Conservation (phyloP, 108 stramenopile species). For the Cylindrotheca fusiformis region DNA sequence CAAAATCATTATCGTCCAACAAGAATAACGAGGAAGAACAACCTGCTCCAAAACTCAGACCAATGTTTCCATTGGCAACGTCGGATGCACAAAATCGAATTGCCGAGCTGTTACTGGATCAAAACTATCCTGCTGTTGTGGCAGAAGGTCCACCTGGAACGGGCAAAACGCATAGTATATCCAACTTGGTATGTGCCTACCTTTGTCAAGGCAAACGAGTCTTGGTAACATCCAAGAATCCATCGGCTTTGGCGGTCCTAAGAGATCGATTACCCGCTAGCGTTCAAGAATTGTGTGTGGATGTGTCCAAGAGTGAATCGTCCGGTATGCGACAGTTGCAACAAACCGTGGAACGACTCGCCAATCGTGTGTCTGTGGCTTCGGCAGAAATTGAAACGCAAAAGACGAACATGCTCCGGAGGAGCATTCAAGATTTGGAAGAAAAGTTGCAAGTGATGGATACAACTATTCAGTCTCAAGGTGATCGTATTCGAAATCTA, state of each 20-base stretch:
- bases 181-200: conserved; percentile 61
- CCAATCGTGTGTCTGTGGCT: conserved; percentile 40
- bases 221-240: conserved; percentile 52
- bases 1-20: neutral
- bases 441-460: conserved; percentile 35
- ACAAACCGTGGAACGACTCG: conserved; percentile 60
- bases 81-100: conserved; percentile 56
- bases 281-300: conserved; percentile 52
- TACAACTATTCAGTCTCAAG: conserved; percentile 10
- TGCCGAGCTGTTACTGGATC: conserved; percentile 38
- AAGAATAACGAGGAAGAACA: neutral
- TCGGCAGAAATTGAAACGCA: conserved; percentile 28
- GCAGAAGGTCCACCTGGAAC: conserved; percentile 56
- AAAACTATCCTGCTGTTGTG: conserved; percentile 46
- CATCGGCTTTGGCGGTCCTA: conserved; percentile 54
- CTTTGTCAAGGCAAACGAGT: conserved; percentile 62
- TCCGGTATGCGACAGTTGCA: conserved; percentile 58
- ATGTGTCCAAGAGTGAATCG: conserved; percentile 44
- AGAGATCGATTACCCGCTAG: conserved; percentile 45
- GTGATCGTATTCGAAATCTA: conserved; percentile 20
- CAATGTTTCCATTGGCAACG: conserved; percentile 46
- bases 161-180: conserved; percentile 46
- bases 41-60: neutral
- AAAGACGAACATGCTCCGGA: conserved; percentile 16
- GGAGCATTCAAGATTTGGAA: conserved; percentile 36